Evolutionary conservation across 352 stramenopile genomes (phyloP).

Genomic region (Saprolegnia diclina): DNA sequence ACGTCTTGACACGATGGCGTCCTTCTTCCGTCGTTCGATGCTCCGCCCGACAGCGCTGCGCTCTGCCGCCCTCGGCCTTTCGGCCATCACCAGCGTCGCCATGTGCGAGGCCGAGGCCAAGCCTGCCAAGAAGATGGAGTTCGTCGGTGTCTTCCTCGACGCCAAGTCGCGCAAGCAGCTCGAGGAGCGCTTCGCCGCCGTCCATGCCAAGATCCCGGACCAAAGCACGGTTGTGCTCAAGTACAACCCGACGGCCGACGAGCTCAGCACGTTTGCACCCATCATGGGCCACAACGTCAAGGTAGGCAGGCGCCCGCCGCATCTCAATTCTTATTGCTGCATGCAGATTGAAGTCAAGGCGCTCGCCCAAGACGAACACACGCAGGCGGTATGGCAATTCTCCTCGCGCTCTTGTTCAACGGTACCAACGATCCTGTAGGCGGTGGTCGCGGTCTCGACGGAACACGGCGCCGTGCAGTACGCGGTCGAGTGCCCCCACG

Average conservation of each 20-base stretch:
- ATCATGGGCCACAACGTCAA: constrained; percentile 52
- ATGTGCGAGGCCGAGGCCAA: background rate
- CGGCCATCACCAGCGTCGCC: background rate
- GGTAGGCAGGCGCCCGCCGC: constrained; percentile 25
- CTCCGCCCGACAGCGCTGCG: background rate
- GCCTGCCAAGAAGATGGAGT: constrained; percentile 36
- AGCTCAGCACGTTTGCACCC: constrained; percentile 68
- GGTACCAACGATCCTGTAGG: constrained; percentile 24
- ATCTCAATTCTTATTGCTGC: background rate
- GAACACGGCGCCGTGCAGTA: constrained; percentile 44
- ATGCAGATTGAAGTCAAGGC: constrained; percentile 41
- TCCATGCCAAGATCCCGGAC: constrained; percentile 34
- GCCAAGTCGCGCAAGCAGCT: constrained; percentile 47
- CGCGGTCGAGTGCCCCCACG: constrained; percentile 40
- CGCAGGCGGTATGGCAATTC: constrained; percentile 41
- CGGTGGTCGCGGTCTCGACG: constrained; percentile 62
- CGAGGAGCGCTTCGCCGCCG: constrained; percentile 47
- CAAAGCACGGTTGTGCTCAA: constrained; percentile 61
- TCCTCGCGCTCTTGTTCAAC: background rate
- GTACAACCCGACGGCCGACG: constrained; percentile 60
- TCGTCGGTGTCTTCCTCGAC: constrained; percentile 71
- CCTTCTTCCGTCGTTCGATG: constrained; percentile 18
- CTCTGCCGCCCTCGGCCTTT: background rate
- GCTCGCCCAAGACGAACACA: constrained; percentile 54
- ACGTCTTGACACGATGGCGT: constrained; percentile 6